phyloP scores from a whole-genome alignment of 2,329 filamentous ascomycete species.

The Coniella lustricola region DNA sequence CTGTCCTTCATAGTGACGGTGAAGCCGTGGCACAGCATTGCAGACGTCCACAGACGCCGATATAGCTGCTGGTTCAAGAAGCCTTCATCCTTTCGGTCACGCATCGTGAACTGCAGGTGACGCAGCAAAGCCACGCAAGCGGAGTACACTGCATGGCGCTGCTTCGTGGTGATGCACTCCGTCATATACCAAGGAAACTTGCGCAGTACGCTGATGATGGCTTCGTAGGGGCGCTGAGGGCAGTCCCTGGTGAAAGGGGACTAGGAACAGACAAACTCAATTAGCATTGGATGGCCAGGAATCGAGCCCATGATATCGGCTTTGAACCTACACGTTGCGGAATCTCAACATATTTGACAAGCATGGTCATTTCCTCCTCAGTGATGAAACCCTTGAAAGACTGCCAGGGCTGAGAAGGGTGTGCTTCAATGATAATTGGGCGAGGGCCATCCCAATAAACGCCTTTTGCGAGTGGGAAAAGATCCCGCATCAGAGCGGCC shows the following conservation, averaged over 20 bases:
- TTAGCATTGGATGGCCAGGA: neutral
- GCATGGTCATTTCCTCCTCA: slow-evolving; percentile 56
- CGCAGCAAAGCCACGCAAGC: slow-evolving; percentile 42
- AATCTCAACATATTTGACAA: slow-evolving; percentile 56
- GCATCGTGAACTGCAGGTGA: slow-evolving; percentile 36
- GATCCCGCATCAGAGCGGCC: slow-evolving; percentile 49
- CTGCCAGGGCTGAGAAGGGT: slow-evolving; percentile 36
- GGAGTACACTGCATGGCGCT: slow-evolving; percentile 47
- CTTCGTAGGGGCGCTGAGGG: slow-evolving; percentile 59
- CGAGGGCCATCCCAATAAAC: slow-evolving; percentile 45
- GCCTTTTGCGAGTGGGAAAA: slow-evolving; percentile 53
- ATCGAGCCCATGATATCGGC: neutral
- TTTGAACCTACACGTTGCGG: slow-evolving; percentile 49
- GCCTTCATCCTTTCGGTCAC: slow-evolving; percentile 30
- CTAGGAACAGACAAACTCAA: slow-evolving; percentile 29
- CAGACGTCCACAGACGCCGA: slow-evolving; percentile 43
- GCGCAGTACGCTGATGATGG: slow-evolving; percentile 54
- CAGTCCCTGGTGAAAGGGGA: slow-evolving; percentile 54
- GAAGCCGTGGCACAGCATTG: slow-evolving; percentile 54
- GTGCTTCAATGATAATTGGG: slow-evolving; percentile 34
- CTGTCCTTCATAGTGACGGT: slow-evolving; percentile 55
- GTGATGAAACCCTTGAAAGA: slow-evolving; percentile 55
- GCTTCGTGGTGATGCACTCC: slow-evolving; percentile 47
- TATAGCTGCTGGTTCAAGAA: slow-evolving; percentile 47
- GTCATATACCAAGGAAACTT: slow-evolving; percentile 59